Conservation (phyloP, 257 asterid species). For the Haberlea rhodopensis region DNA sequence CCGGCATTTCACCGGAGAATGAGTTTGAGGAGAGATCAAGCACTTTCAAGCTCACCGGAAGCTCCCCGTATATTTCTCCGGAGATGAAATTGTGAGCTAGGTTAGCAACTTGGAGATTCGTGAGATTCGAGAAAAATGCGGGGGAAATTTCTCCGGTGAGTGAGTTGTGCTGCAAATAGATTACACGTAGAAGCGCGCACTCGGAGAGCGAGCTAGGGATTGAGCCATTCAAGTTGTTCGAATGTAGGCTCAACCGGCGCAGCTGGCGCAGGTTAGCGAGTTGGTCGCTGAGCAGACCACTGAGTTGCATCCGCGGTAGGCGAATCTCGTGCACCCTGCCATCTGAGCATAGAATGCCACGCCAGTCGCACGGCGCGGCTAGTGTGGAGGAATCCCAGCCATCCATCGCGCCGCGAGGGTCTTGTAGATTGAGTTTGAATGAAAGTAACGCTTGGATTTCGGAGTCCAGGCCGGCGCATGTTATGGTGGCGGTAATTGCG, state of each 20-base stretch:
- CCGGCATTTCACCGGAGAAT: conserved; percentile 56
- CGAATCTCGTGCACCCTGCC: conserved; percentile 56
- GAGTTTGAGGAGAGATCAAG: conserved; percentile 65
- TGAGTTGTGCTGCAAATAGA: conserved; percentile 65
- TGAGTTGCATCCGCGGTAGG: conserved; percentile 61
- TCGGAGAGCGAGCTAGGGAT: conserved; percentile 50
- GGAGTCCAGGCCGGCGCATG: conserved; percentile 33
- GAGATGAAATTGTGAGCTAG: conserved; percentile 53
- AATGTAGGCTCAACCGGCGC: conserved; percentile 61
- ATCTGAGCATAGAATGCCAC: conserved; percentile 54
- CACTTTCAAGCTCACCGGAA: conserved; percentile 40
- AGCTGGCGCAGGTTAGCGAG: conserved; percentile 48
- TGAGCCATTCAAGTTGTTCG: conserved; percentile 60
- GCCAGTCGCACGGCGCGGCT: conserved; percentile 80
- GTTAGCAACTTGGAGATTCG: conserved; percentile 54
- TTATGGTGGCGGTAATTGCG: conserved; percentile 26
- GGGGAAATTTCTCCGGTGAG: conserved; percentile 54
- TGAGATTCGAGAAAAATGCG: conserved; percentile 46
- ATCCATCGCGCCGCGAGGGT: conserved; percentile 58
- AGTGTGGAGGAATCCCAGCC: conserved; percentile 67
- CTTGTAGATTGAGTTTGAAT: conserved; percentile 50
- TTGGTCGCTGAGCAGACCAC: conserved; percentile 43
- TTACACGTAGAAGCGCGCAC: conserved; percentile 58
- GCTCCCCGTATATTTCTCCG: conserved; percentile 36
- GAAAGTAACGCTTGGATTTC: conserved; percentile 52